phyloP scores from a whole-genome alignment of 1,284 basidiomycete genomes.

The Leccinum pallidistipes region DNA sequence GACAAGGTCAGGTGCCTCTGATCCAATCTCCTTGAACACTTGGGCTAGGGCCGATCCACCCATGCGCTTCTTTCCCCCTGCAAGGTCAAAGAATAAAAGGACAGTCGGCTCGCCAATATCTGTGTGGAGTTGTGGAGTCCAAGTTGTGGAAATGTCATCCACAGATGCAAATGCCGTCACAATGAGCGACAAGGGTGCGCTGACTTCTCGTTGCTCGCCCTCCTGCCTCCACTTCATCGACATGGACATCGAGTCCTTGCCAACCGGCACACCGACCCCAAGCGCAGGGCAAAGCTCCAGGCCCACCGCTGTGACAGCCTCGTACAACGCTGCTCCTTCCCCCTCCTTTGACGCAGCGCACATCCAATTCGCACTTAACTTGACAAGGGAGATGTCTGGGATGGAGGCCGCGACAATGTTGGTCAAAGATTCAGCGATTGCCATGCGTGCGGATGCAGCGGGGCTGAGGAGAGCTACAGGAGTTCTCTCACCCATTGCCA shows the following conservation, averaged over 20 bases:
- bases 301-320: conserved; percentile 91
- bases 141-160: conserved; percentile 76
- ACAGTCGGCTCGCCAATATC: conserved; percentile 66
- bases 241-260: conserved; percentile 99
- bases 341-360: conserved; percentile 89
- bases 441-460: conserved; percentile 93
- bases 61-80: conserved; percentile 79
- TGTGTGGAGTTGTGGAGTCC: conserved; percentile 88
- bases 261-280: conserved; percentile 94
- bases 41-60: conserved; percentile 97
- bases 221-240: conserved; percentile 90
- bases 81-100: conserved; percentile 90
- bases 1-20: conserved; percentile 89
- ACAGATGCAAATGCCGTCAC: conserved; percentile 95
- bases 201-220: conserved; percentile 77
- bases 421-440: conserved; percentile 91
- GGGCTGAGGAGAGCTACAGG: conserved; percentile 87
- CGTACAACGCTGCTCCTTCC: conserved; percentile 90
- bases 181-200: conserved; percentile 88
- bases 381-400: conserved; percentile 72
- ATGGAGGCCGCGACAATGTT: conserved; percentile 88
- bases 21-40: conserved; percentile 91
- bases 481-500: conserved; percentile 97
- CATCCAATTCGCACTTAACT: conserved; percentile 99
- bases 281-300: conserved; percentile 94